These are phyloP conservation scores for Mycena albidolilacea DNA, from an alignment of 768 basidiomycete genomes.

Conservation along the genomic window DNA sequence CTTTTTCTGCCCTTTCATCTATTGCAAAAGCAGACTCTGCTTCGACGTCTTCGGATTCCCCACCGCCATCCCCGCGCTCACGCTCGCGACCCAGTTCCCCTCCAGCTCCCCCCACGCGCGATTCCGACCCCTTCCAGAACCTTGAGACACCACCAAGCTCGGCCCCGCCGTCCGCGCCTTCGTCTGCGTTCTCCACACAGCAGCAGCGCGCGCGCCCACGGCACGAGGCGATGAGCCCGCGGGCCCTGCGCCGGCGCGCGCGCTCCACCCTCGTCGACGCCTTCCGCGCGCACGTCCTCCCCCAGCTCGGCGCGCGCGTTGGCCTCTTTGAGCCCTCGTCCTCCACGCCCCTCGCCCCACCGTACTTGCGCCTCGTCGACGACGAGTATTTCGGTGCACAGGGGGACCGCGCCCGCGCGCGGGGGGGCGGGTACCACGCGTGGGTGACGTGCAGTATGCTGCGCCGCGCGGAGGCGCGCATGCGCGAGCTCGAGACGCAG, in stretches of 20 bases:
- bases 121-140: slow-evolving; percentile 31
- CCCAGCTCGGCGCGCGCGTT: slow-evolving; percentile 61
- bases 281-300: slow-evolving; percentile 73
- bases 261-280: slow-evolving; percentile 78
- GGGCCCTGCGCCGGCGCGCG: slow-evolving; percentile 70
- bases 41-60: slow-evolving; percentile 32
- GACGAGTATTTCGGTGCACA: slow-evolving; percentile 21
- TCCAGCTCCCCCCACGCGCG: not conserved
- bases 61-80: not conserved
- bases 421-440: slow-evolving; percentile 60
- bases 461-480: slow-evolving; percentile 58
- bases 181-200: slow-evolving; percentile 44
- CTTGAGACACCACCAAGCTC: slow-evolving; percentile 43
- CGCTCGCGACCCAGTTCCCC: slow-evolving; percentile 38
- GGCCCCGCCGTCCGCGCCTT: slow-evolving; percentile 43
- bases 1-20: slow-evolving; percentile 31
- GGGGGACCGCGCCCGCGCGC: not conserved
- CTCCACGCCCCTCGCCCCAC: slow-evolving; percentile 34
- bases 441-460: slow-evolving; percentile 72
- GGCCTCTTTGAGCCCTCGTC: slow-evolving; percentile 28
- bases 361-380: slow-evolving; percentile 16
- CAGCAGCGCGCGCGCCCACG: slow-evolving; percentile 12
- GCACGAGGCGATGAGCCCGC: slow-evolving; percentile 44
- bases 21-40: slow-evolving; percentile 23
- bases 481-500: slow-evolving; percentile 53